These are phyloP conservation scores for Bryoerythrophyllum caledonicum DNA, from an alignment of 225 moss, liverwort and hornwort species.

Conservation along the genomic window DNA sequence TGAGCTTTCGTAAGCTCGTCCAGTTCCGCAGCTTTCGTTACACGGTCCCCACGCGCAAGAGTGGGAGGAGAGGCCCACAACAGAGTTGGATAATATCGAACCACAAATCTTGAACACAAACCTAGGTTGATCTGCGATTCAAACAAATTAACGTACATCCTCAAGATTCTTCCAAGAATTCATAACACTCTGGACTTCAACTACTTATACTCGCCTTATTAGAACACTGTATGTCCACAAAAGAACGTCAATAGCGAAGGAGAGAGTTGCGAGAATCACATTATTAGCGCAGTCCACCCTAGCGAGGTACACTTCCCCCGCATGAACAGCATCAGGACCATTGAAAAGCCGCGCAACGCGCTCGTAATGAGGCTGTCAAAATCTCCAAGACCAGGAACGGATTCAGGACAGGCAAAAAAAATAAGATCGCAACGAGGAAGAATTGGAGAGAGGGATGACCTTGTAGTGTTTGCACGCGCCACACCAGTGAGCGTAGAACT, in stretches of 20 bases:
- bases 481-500: slow-evolving; percentile 89
- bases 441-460: slow-evolving; percentile 26
- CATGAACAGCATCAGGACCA: slow-evolving; percentile 51
- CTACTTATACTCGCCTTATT: no score
- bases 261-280: slow-evolving; percentile 31
- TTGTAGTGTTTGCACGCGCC: slow-evolving; percentile 58
- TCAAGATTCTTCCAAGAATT: neutral
- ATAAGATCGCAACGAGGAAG: neutral
- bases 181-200: neutral
- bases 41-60: slow-evolving; percentile 64
- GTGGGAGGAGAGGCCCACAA: slow-evolving; percentile 74
- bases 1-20: slow-evolving; percentile 46
- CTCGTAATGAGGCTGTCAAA: slow-evolving; percentile 62
- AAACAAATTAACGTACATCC: slow-evolving; percentile 29
- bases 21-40: slow-evolving; percentile 41
- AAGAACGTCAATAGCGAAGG: neutral
- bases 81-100: slow-evolving; percentile 73
- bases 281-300: slow-evolving; percentile 63
- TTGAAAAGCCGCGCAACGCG: slow-evolving; percentile 60
- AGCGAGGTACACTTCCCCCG: slow-evolving; percentile 56
- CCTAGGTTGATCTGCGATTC: slow-evolving; percentile 74
- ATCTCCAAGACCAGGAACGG: neutral
- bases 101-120: slow-evolving; percentile 67
- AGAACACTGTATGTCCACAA: neutral
- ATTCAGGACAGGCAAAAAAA: slow-evolving; percentile 21